Evolutionary conservation across 148 eudicot genomes (phyloP), one percentile per base, ranked within the genome.

Genomic region (Chenopodium suecicum): DNA sequence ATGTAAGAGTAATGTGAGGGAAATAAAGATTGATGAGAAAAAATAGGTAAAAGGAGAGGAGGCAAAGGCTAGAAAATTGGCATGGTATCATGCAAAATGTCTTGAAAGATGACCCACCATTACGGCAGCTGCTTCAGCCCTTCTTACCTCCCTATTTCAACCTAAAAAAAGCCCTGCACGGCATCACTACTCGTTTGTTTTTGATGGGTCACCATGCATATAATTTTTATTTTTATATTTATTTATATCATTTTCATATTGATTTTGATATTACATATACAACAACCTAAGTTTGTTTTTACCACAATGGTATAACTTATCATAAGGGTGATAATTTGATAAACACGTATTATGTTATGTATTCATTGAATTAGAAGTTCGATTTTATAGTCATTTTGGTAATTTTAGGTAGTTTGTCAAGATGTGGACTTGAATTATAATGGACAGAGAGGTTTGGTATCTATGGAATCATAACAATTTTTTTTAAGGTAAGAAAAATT

Each of bases 21-120:
- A 23, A 23, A 74, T 4, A 50, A 31, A 76, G 20, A 31, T 2
- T 2, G 34, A 47, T 19, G 3, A 22, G 20, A 73, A 9, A 48
- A 44, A 22, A 48, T 46, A 47, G 46, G 22, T 6, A 31, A 60
- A 74, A 34, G 12, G 1, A n/a, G 54, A 56, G 69, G 52, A 60
- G 70, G 69, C 16, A 70, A 34, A 44, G 82, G 82, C 68, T 71
- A 73, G 77, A 64, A 73, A 80, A 73, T 44, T 66, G 74, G 81
- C 74, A 80, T 80, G 71, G 82, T 63, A 80, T 73, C 77, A 73
- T 80, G 74, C 78, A 81, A 75, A 34, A 50, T 75, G 83, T 81
- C 79, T 75, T 65, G 16, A 52, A 11, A 27, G 54, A 77, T 77
- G 80, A 82, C 80, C 84, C 80, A 75, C 79, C 82, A 72, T 69